Evolutionary conservation across 768 basidiomycete species (phyloP), one percentile per base, ranked within the genome.

Genomic region (Leucogyrophana mollusca): DNA sequence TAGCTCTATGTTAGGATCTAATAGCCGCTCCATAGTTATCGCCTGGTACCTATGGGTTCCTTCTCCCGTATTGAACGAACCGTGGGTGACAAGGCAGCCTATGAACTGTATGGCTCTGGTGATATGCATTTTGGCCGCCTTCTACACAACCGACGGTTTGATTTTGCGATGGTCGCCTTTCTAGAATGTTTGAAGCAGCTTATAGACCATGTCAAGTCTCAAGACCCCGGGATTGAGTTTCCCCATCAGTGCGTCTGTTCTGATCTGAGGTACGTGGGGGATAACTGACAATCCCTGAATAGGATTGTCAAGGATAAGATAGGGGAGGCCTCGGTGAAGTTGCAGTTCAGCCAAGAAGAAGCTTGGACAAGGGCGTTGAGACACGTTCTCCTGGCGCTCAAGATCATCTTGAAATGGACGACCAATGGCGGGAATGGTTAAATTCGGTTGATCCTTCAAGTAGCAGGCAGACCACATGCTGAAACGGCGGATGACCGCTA

Each of bases 271-370:
- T 14, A 17, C 25, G 7, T 21, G 14, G 33, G 3, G 24, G 25
- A 39, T 9, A 10, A 9, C 22, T 24, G 18, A 45, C 10, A 48
- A 11, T 14, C 4, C 9, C 37, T 41, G 14, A 33, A 21, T 35
- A 96, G 95, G 59, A 83, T 98, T 44, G 72, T 76, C 34, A 97
- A 91, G 67, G 96, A 99, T 67, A 91, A 87, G 70, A 99, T 99
- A 45, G 94, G 94, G 6, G 94, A 95, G 45, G 87, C 90, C 14
- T 94, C 91, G 1, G 88, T 98, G 52, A 94, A 94, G 66, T 72
- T 94, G 3, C 93, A 94, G 59, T 95, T 96, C 65, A 89, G 87
- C 55, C 90, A 92, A 56, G 95, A 99, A 61, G 95, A 99, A 59
- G 76, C 83, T 0, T 99, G 95, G 95, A 97, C 95, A 18, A 82